Evolutionary conservation across 2,329 filamentous ascomycete genomes (phyloP).

Genomic region (Thielaviopsis populi): DNA sequence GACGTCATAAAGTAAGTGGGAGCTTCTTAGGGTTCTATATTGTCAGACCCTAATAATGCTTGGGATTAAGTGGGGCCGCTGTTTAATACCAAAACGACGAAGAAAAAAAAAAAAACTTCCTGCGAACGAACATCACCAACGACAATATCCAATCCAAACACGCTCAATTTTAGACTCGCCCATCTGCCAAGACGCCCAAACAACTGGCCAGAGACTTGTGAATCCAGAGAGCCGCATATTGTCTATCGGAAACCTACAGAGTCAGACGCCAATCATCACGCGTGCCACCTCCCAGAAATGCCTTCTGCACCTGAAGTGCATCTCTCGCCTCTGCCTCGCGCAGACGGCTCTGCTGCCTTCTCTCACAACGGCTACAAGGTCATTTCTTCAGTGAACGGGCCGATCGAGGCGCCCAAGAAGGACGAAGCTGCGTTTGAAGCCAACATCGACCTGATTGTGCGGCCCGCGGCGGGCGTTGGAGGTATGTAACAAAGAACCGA

Average conservation of each 20-base stretch:
- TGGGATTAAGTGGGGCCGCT: not conserved
- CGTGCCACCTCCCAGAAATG: slow-evolving; percentile 11
- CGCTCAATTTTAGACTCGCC: too few relatives aligned
- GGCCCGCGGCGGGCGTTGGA: slow-evolving; percentile 71
- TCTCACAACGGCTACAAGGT: slow-evolving; percentile 64
- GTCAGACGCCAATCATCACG: not conserved
- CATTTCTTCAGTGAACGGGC: slow-evolving; percentile 78
- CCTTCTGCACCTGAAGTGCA: slow-evolving; percentile 33
- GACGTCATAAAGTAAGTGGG: slow-evolving; percentile 8
- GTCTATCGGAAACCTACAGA: not conserved
- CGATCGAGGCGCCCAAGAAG: slow-evolving; percentile 73
- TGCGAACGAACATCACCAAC: not conserved
- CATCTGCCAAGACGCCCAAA: not conserved
- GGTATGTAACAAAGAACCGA: slow-evolving; percentile 32
- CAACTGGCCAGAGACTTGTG: not conserved
- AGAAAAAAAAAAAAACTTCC: slow-evolving; percentile 2
- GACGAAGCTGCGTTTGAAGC: slow-evolving; percentile 90
- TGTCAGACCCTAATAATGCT: not conserved
- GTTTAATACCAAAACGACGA: not conserved
- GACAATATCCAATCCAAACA: not conserved
- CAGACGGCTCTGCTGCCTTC: slow-evolving; percentile 70
- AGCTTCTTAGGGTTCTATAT: not conserved
- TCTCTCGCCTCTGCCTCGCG: slow-evolving; percentile 47
- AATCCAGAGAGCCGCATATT: not conserved
- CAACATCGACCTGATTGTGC: slow-evolving; percentile 74